Evolutionary conservation across 192 early-diverging fungal genomes (phyloP), one percentile per base, ranked within the genome.

Genomic region (Entomortierella parvispora): DNA sequence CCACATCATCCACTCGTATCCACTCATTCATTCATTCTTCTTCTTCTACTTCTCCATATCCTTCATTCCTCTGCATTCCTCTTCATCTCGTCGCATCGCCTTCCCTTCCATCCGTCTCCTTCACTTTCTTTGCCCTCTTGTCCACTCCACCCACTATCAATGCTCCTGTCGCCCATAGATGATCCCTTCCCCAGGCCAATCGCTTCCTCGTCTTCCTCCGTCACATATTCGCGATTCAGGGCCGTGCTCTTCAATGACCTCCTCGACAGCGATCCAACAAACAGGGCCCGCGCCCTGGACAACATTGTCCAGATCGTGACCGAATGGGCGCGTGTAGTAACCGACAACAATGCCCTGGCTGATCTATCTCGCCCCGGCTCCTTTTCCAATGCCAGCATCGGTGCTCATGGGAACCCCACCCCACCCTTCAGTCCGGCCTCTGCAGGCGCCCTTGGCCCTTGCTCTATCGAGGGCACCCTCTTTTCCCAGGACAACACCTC

Each of bases 101-200:
- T 57, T 33, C 15, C 20, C 4, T 17, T 22, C 55, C 20, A 40
- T 58, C 7, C 40, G 17, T 40, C 50, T 15, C 46, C 51, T 23
- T 31, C 26, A n/a, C 25, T 18, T 58, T 44, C 58, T 15, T 22
- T 34, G 29, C 14, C 15, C 33, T n/a, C 48, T 20, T 44, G 4
- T 12, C 9, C n/a, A 28, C 18, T 23, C 25, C 20, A 15, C 55
- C 9, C 6, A 46, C 22, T 11, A 48, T 55, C 51, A 53, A 77
- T 77, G 74, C 74, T 77, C 61, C 74, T 77, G 45, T 77, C 74
- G 56, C 74, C 74, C 33, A 68, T 77, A 77, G 74, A 77, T 61
- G 74, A 77, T 54, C 74, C 74, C 18, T 61, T 72, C 31, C 70
- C 70, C 25, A 77, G 62, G 58, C 65, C 68, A 40, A 40, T 40